Base-by-base conservation (phyloP, 352 stramenopile genomes). In the Phytophthora aleatoria region DNA sequence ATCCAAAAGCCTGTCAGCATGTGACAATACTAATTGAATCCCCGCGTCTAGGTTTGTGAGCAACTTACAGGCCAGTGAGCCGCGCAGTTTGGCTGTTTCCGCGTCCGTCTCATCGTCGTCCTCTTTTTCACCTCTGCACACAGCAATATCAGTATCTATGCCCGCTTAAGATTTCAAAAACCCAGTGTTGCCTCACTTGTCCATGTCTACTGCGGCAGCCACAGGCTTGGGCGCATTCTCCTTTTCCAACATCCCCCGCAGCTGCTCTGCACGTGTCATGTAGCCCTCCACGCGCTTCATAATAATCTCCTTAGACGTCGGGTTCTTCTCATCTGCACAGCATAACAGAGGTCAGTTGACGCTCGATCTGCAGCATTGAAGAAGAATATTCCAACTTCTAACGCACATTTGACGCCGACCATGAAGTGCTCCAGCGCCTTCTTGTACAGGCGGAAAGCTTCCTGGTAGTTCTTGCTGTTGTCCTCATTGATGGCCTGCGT, bases 1-100 rank as follows among this genome's bases (percentile, higher is more conserved):
- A 53, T 31, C 16, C 36, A 50, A 16, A 44, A 30, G 27, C 5
- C 24, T 27, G 49, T 66, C n/a, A 57, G 28, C 45, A 42, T 12
- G 20, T n/a, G 16, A 50, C 33, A 39, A 33, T 13, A 50, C 7
- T n/a, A 39, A 56, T 10, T 16, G 43, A 36, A 28, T 16, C 12
- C 11, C n/a, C 27, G 38, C 26, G 13, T 38, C 47, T 30, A 2
- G 36, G n/a, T 20, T 20, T 20, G 20, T 20, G 20, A 20, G 20
- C 15, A 73, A 84, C 61, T 69, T 87, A 83, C 90, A 97, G 28
- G 89, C 85, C 48, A 99, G 68, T 1, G 96, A 97, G 20, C 95
- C 95, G 5, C 97, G 83, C 31, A 99, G 79, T 77, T 99, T 99
- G 13, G 89, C 96, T 6, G 84, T 91, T 69, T 99, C 97, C 44